Evolutionary conservation across 495 filamentous ascomycete genomes (phyloP).

Genomic region (Bacidia gigantensis): DNA sequence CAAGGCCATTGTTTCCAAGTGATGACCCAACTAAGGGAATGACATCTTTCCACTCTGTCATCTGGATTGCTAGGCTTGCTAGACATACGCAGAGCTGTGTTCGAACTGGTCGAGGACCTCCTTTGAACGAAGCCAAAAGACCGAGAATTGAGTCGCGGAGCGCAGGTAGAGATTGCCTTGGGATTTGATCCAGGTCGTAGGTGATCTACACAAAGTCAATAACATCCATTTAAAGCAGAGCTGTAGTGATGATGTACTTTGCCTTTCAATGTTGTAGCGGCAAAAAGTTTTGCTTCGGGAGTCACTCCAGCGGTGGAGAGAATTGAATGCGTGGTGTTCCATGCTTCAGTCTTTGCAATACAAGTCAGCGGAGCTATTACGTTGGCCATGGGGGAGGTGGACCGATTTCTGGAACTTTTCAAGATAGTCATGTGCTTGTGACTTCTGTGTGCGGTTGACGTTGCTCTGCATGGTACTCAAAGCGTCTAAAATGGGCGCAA

Average conservation of each 20-base stretch:
- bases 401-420: slow-evolving; percentile 98
- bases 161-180: slow-evolving; percentile 52
- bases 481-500: slow-evolving; percentile 74
- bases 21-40: slow-evolving; percentile 62
- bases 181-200: slow-evolving; percentile 76
- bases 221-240: not conserved
- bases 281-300: slow-evolving; percentile 81
- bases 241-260: slow-evolving; percentile 51
- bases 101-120: slow-evolving; percentile 79
- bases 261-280: slow-evolving; percentile 91
- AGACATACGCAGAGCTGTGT: slow-evolving; percentile 92
- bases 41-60: slow-evolving; percentile 92
- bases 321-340: slow-evolving; percentile 74
- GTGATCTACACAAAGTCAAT: slow-evolving; percentile 44
- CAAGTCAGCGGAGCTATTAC: too few relatives aligned
- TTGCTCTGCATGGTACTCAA: slow-evolving; percentile 82
- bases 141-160: slow-evolving; percentile 72
- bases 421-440: slow-evolving; percentile 76
- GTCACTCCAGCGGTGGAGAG: slow-evolving; percentile 60
- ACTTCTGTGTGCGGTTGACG: slow-evolving; percentile 69
- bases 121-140: slow-evolving; percentile 61
- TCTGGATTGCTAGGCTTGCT: slow-evolving; percentile 88
- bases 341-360: slow-evolving; percentile 61
- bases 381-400: too few relatives aligned
- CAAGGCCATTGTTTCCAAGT: slow-evolving; percentile 61